Base-by-base conservation (phyloP, 352 stramenopile species). In the Globisporangium canariense region DNA sequence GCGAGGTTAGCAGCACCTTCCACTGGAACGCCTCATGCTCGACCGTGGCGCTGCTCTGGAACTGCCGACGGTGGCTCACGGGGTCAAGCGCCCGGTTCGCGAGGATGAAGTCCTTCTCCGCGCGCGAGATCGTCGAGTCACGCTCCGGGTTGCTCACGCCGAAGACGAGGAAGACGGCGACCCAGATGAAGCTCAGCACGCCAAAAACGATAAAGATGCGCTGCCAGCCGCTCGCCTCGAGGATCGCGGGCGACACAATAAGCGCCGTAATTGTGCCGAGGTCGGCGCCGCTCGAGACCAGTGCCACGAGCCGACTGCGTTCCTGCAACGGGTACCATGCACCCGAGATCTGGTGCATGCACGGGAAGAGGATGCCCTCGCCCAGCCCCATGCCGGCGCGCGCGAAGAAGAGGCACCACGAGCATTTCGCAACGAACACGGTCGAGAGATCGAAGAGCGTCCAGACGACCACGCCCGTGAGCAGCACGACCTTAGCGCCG, bases 351-450 rank as follows among this genome's bases (percentile, higher is more conserved):
- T 93, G 83, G 58, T 96, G 86, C 88, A 96, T 93, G 57, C 86
- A 96, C 34, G 88, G 88, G 57, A 96, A 96, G 38, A 96, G 66
- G 50, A 96, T 93, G 38, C 88, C 88, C 58, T 96, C 88, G 56
- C 88, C 88, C 32, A 96, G 75, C 1, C 88, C 88, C 88, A 96
- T 96, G 13, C 81, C 83, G 1, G 78, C 77, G 59, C 88, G 86
- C 16, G 81, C 86, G 45, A 93, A 69, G 67, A 89, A 94, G 30
- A 96, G 74, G n/a, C 74, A 78, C 40, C 74, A 77, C 25, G 90
- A 74, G 70, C 71, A 85, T 52, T 79, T 81, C 2, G 83, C 74
- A 43, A 82, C 81, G 10, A 81, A 22, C 14, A 96, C 72, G 2
- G 88, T 96, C 60, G 85, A 89, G 55, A 96, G 56, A 55, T 96